Conservation (phyloP, 306 rosid species). For the Castanopsis chinensis region DNA sequence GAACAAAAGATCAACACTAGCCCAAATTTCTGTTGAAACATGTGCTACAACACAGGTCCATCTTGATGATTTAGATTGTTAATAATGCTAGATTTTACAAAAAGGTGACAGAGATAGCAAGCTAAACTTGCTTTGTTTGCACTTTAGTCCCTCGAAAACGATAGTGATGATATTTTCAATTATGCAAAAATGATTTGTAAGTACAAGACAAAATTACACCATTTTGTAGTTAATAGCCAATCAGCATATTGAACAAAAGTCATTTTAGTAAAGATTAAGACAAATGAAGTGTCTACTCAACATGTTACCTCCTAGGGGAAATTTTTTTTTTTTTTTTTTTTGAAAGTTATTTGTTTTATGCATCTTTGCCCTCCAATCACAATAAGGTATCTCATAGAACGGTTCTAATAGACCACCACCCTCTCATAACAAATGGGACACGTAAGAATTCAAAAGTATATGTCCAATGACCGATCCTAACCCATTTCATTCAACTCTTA, state of each 20-base stretch:
- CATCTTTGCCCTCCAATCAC: not conserved
- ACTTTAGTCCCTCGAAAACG: slow-evolving; percentile 13
- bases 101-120: slow-evolving; percentile 10
- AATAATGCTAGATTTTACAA: not conserved
- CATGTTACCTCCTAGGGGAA: not conserved
- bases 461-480: no score
- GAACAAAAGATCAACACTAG: no score
- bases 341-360: not conserved
- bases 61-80: not conserved
- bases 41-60: no score
- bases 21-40: no score
- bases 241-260: not conserved
- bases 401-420: no score
- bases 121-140: slow-evolving; percentile 2
- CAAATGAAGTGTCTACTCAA: not conserved
- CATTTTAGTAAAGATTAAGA: no score
- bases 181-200: not conserved
- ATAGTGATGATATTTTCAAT: not conserved
- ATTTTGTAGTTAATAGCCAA: not conserved
- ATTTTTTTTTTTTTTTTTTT: no score
- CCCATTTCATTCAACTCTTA: not conserved
- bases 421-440: no score
- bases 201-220: not conserved
- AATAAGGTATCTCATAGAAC: not conserved
- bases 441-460: no score